Base-by-base conservation (phyloP, 2,329 filamentous ascomycete genomes). In the Raffaelea arxii region DNA sequence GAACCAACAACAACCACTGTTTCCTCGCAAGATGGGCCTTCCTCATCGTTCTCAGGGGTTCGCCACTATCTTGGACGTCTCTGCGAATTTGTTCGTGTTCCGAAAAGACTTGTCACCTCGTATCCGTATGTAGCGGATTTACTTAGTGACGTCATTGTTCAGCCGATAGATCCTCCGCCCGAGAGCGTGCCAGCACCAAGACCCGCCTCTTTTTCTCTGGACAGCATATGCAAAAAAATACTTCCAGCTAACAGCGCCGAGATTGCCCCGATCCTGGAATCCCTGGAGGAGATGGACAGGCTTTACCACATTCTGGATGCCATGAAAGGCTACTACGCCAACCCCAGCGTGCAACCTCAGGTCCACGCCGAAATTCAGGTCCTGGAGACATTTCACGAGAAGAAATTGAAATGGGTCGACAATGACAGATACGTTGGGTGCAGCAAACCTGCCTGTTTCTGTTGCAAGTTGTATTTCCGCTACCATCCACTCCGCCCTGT, bases 381-480 rank as follows among this genome's bases (percentile, higher is more conserved):
- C 3, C 55, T 75, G 1, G 69, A 77, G 35, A 58, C 69, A 43
- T 75, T 75, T 50, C 56, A 65, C 49, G 43, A 51, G 5, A 53
- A 53, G 0, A 30, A 52, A 0, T 53, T 65, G 2, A 22, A 16
- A 0, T 75, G 70, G 50, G 58, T 60, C 3, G 59, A 56, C 2
- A 46, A 57, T 4, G 71, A 75, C 47, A 56, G 57, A 3, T 75
- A 66, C 51, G 65, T 77, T 12, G 71, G 65, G 3, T 72, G 66
- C 48, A 77, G 71, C 54, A 77, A 77, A 54, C 64, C 65, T 0
- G 66, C 74, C 3, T 77, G 72, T 46, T 68, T 70, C 48, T 71
- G 67, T 43, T 77, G 71, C 53, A 59, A 59, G 35, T 56, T 69
- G 3, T 74, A 73, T 49, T 65, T 74, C 23, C 55, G 50, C 9